A percentile compares a stretch with the other conserved stretches of the same genome.
Conservation (phyloP, 1,284 basidiomycete genomes). For the Moesziomyces sp. region DNA sequence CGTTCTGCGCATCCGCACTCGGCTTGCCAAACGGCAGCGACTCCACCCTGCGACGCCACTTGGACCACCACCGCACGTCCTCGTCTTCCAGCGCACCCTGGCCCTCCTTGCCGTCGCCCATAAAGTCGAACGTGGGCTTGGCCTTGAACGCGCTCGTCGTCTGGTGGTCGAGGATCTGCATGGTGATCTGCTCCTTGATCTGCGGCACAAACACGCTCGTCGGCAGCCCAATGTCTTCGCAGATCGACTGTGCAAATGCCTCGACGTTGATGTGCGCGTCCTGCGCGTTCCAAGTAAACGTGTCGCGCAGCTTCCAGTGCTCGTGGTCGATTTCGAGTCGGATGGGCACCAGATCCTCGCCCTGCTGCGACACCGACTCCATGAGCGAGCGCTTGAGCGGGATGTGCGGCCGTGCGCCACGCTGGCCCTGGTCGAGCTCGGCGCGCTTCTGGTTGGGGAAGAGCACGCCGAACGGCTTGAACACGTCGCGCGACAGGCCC, state of each 20-base stretch:
- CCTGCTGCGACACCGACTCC: slow-evolving; percentile 73
- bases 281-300: slow-evolving; percentile 94
- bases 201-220: slow-evolving; percentile 75
- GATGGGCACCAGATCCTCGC: slow-evolving; percentile 88
- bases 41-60: slow-evolving; percentile 41
- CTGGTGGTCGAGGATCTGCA: slow-evolving; percentile 81
- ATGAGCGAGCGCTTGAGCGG: slow-evolving; percentile 68
- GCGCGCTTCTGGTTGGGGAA: slow-evolving; percentile 56
- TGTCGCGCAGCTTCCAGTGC: slow-evolving; percentile 90
- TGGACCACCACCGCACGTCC: slow-evolving; percentile 48
- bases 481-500: slow-evolving; percentile 36
- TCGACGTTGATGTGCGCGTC: slow-evolving; percentile 90
- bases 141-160: slow-evolving; percentile 57
- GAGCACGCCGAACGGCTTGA: slow-evolving; percentile 51
- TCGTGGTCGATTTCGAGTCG: slow-evolving; percentile 92
- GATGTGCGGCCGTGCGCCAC: slow-evolving; percentile 48
- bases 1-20: slow-evolving; percentile 73
- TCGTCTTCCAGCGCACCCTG: slow-evolving; percentile 37
- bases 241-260: slow-evolving; percentile 85
- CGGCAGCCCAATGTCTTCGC: slow-evolving; percentile 89
- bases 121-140: slow-evolving; percentile 35
- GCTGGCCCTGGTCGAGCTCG: slow-evolving; percentile 73
- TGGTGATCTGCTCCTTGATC: slow-evolving; percentile 86
- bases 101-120: slow-evolving; percentile 33
- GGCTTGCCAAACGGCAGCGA: slow-evolving; percentile 52